Evolutionary conservation across 495 filamentous ascomycete genomes (phyloP).

Genomic region (Trichoderma orchidacearum): DNA sequence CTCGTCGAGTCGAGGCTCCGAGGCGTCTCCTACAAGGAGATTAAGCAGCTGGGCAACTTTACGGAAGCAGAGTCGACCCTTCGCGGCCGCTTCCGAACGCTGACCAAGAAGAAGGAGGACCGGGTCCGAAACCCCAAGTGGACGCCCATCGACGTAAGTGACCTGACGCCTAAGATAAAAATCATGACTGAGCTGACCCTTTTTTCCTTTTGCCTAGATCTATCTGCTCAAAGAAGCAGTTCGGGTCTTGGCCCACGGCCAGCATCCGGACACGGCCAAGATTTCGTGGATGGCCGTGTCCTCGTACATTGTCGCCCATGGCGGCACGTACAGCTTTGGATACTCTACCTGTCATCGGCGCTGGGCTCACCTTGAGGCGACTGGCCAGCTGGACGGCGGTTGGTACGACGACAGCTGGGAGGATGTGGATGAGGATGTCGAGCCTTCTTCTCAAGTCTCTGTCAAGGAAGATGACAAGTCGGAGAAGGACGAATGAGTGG

Average conservation of each 20-base stretch:
- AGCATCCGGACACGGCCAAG: constrained; percentile 23
- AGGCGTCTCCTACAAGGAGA: constrained; percentile 72
- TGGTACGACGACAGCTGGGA: neutral
- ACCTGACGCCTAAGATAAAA: too few relatives aligned
- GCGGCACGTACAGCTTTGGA: constrained; percentile 75
- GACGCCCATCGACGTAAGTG: constrained; percentile 62
- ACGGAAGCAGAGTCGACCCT: constrained; percentile 78
- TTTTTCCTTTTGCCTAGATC: constrained; percentile 19
- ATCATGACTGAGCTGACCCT: too few relatives aligned
- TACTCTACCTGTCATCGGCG: constrained; percentile 55
- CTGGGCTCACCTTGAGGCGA: neutral
- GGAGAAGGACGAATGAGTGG: neutral
- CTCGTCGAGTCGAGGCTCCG: constrained; percentile 47
- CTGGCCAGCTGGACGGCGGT: neutral
- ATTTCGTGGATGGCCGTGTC: constrained; percentile 76
- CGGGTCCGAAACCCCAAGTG: constrained; percentile 70
- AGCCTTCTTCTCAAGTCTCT: too few relatives aligned
- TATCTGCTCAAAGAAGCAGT: constrained; percentile 35
- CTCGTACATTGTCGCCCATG: constrained; percentile 53
- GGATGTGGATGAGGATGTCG: neutral
- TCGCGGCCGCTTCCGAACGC: constrained; percentile 60
- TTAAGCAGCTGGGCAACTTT: constrained; percentile 50
- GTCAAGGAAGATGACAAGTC: neutral
- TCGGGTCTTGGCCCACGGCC: constrained; percentile 16
- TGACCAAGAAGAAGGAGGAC: constrained; percentile 65